Evolutionary conservation across 495 filamentous ascomycete species (phyloP).

Genomic region (Penicillium longicatenatum): DNA sequence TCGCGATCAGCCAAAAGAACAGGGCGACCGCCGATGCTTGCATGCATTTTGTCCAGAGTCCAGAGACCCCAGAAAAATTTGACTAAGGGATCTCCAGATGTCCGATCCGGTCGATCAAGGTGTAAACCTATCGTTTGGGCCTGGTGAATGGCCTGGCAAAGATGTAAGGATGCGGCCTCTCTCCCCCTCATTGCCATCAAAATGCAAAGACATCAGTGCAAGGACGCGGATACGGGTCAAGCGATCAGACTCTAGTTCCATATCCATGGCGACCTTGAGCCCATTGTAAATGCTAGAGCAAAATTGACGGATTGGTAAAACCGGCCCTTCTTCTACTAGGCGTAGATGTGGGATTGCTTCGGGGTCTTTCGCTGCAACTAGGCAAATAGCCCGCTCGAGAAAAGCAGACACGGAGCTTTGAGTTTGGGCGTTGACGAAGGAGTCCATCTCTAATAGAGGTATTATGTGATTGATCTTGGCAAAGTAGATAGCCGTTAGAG

Average conservation of each 20-base stretch:
- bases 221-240: conserved; percentile 48
- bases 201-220: conserved; percentile 49
- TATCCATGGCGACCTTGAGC: conserved; percentile 41
- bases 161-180: conserved; percentile 47
- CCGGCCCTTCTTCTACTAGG: conserved; percentile 27
- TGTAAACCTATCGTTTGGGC: conserved; percentile 69
- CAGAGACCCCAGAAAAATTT: conserved; percentile 68
- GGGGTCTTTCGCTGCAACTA: conserved; percentile 48
- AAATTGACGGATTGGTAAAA: conserved; percentile 33
- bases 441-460: conserved; percentile 39
- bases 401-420: conserved; percentile 32
- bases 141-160: conserved; percentile 56
- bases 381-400: conserved; percentile 46
- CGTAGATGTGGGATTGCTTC: conserved; percentile 35
- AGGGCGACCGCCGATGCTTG: conserved; percentile 64
- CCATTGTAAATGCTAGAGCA: conserved; percentile 42
- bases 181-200: conserved; percentile 47
- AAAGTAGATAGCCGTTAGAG: conserved; percentile 35
- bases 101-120: conserved; percentile 44
- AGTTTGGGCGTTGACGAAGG: conserved; percentile 22
- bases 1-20: conserved; percentile 68
- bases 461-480: conserved; percentile 37
- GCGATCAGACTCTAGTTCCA: conserved; percentile 44
- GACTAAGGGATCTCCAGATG: conserved; percentile 40
- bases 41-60: conserved; percentile 66